A percentile compares a stretch with the other conserved stretches of the same genome.
Evolutionary conservation across 2,329 filamentous ascomycete species (phyloP).

Genomic region (Cladophialophora carrionii): DNA sequence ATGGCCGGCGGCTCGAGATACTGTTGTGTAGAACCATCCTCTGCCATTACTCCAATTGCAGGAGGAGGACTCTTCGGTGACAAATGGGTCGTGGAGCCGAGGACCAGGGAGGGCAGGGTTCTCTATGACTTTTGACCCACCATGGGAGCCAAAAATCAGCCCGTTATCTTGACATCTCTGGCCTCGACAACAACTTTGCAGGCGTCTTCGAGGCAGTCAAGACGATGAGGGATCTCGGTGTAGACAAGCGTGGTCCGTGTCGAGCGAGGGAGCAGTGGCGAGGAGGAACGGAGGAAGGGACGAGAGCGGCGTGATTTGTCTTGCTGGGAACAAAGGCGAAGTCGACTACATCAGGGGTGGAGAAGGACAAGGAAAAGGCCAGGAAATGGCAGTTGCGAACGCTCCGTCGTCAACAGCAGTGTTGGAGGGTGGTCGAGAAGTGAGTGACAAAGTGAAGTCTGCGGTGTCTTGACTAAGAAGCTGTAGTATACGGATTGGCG

Average conservation of each 20-base stretch:
- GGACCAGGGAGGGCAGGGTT: conserved; percentile 24
- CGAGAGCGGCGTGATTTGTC: conserved; percentile 16
- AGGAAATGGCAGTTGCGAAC: not conserved
- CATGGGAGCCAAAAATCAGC: conserved; percentile 30
- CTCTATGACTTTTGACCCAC: conserved; percentile 33
- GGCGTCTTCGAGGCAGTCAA: conserved; percentile 4
- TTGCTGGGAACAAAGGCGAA: conserved; percentile 20
- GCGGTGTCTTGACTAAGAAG: not conserved
- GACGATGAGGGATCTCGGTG: not conserved
- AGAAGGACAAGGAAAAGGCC: conserved; percentile 4
- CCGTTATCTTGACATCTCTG: conserved; percentile 35
- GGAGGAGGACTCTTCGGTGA: not conserved
- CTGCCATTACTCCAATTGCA: conserved; percentile 44
- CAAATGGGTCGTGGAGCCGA: conserved; percentile 5
- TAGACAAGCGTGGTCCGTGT: conserved; percentile 10
- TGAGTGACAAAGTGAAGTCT: conserved; percentile 11
- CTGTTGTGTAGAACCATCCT: conserved; percentile 45
- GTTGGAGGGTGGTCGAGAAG: conserved; percentile 7
- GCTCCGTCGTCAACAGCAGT: conserved; percentile 11
- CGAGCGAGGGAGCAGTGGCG: conserved; percentile 7
- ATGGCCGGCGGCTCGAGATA: conserved; percentile 52
- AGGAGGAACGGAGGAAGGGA: not conserved
- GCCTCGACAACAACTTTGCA: conserved; percentile 7
- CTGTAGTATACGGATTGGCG: conserved; percentile 13
- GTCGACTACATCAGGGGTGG: conserved; percentile 21